phyloP scores from a whole-genome alignment of 2,329 filamentous ascomycete genomes.

The Dryadomyces quercivorus region DNA sequence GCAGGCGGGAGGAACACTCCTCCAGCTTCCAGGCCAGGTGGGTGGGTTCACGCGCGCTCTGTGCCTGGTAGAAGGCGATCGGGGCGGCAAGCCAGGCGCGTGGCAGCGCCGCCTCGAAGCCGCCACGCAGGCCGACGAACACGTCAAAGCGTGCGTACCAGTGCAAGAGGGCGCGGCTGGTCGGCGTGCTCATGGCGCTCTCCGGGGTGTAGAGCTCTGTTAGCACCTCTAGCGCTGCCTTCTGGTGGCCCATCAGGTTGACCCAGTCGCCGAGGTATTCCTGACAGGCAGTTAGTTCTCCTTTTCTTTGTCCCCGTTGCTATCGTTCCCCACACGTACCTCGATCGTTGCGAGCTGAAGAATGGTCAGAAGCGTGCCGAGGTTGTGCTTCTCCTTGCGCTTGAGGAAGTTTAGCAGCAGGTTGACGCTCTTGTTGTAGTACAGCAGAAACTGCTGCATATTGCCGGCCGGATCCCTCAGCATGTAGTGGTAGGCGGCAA shows the following conservation, averaged over 20 bases:
- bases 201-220: slow-evolving; percentile 66
- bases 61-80: slow-evolving; percentile 49
- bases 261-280: slow-evolving; percentile 95
- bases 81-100: slow-evolving; percentile 66
- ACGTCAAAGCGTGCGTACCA: slow-evolving; percentile 91
- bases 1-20: slow-evolving; percentile 50
- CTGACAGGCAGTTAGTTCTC: slow-evolving; percentile 27
- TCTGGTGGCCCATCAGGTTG: slow-evolving; percentile 84
- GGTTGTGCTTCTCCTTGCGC: slow-evolving; percentile 55
- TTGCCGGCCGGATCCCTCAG: slow-evolving; percentile 58
- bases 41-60: slow-evolving; percentile 45
- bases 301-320: background rate
- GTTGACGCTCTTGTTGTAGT: slow-evolving; percentile 81
- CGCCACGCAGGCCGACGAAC: slow-evolving; percentile 71
- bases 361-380: slow-evolving; percentile 73
- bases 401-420: slow-evolving; percentile 61
- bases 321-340: slow-evolving; percentile 32
- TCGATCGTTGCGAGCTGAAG: slow-evolving; percentile 89
- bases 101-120: slow-evolving; percentile 59
- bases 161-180: slow-evolving; percentile 61
- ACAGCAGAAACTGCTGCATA: slow-evolving; percentile 71
- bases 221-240: slow-evolving; percentile 73
- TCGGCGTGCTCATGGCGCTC: slow-evolving; percentile 56
- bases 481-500: slow-evolving; percentile 77
- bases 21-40: slow-evolving; percentile 56